Conservation (phyloP, 306 rosid species). For the Morella rubra region DNA sequence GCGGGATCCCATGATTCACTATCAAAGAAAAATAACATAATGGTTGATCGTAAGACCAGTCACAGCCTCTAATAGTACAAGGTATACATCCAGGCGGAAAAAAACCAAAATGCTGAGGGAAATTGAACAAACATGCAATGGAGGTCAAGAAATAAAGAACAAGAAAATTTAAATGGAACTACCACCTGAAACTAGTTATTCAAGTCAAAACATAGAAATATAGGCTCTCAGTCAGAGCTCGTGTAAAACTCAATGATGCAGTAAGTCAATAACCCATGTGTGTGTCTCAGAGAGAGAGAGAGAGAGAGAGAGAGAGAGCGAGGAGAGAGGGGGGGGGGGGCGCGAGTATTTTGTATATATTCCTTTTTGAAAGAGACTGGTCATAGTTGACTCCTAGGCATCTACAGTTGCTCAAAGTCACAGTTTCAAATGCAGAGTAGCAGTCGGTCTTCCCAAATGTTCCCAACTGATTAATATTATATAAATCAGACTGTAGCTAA, state of each 20-base stretch:
- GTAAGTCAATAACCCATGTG: no score
- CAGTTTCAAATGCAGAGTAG: neutral
- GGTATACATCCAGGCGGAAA: no score
- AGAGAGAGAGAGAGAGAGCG: neutral
- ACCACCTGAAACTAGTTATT: neutral
- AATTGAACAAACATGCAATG: neutral
- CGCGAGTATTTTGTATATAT: neutral
- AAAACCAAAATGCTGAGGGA: no score
- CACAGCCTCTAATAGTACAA: no score
- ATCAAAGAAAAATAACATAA: no score
- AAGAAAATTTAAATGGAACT: neutral
- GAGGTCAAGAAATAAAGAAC: slow-evolving; percentile 6
- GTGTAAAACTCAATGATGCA: neutral
- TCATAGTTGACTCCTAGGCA: neutral
- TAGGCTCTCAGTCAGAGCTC: neutral
- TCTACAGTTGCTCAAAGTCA: neutral
- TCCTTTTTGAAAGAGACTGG: neutral
- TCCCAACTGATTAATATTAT: neutral
- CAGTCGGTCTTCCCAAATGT: neutral
- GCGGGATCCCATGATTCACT: no score
- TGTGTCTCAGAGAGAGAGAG: neutral
- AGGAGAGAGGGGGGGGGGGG: no score
- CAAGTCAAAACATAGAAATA: neutral
- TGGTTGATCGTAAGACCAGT: no score
- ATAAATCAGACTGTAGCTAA: neutral